phyloP scores from a whole-genome alignment of 306 rosid species.

The Corylus heterophylla region DNA sequence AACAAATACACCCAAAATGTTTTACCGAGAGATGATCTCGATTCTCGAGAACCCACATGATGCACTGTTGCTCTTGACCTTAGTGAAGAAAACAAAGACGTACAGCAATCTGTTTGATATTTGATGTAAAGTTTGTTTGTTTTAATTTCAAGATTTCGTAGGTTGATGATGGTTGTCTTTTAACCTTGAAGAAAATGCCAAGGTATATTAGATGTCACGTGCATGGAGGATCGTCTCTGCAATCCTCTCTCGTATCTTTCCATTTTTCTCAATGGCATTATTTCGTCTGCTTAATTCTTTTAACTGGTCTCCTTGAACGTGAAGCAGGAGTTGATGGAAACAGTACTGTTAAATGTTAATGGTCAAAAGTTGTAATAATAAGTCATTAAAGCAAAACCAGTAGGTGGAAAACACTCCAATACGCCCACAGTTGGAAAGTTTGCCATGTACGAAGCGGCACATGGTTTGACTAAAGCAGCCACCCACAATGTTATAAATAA shows the following conservation, averaged over 20 bases:
- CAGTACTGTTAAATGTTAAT: background rate
- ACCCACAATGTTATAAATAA: too few species aligned
- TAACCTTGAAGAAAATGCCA: background rate
- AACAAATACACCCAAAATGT: background rate
- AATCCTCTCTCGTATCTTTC: background rate
- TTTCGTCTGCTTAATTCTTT: too few species aligned
- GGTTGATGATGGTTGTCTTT: constrained; percentile 2
- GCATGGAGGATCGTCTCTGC: background rate
- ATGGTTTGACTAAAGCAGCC: too few species aligned
- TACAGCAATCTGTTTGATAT: background rate
- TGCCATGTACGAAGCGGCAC: too few species aligned
- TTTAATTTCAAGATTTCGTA: background rate
- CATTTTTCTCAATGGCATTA: background rate
- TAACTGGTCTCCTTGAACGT: background rate
- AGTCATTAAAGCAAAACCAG: background rate
- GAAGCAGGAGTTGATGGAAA: background rate
- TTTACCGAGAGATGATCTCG: background rate
- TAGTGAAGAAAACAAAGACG: background rate
- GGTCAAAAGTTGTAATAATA: background rate
- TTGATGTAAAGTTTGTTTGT: background rate
- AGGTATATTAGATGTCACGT: background rate
- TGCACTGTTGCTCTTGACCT: background rate
- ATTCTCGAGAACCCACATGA: background rate
- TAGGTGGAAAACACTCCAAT: background rate
- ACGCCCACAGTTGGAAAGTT: too few species aligned